These are phyloP conservation scores for Monilinia aucupariae DNA, from an alignment of 2,329 filamentous ascomycete species.

Conservation along the genomic window DNA sequence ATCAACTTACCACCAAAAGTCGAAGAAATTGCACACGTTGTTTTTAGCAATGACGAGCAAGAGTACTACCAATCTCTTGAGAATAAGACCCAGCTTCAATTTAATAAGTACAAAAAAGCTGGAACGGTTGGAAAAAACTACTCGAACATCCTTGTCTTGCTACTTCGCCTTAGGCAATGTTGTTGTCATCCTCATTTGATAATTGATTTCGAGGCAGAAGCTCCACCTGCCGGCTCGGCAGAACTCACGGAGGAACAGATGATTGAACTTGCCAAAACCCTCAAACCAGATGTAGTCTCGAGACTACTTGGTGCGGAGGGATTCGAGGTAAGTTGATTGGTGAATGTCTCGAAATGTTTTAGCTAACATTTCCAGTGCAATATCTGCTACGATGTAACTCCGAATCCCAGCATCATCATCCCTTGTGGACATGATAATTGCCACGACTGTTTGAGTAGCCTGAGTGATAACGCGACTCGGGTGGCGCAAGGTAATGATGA, in stretches of 20 bases:
- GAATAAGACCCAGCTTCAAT: constrained; percentile 58
- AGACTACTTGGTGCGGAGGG: constrained; percentile 48
- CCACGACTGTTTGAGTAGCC: constrained; percentile 65
- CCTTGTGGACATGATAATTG: constrained; percentile 82
- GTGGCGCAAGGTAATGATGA: constrained; percentile 51
- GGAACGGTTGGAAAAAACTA: constrained; percentile 69
- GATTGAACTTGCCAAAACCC: constrained; percentile 54
- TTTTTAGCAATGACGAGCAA: constrained; percentile 61
- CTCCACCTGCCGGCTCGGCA: constrained; percentile 17
- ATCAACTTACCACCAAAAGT: constrained; percentile 61
- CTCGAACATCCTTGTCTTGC: constrained; percentile 71
- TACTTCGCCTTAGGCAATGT: constrained; percentile 73
- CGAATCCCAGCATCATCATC: constrained; percentile 70
- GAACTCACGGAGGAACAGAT: constrained; percentile 37
- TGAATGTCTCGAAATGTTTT: not conserved
- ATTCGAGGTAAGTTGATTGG: constrained; percentile 43
- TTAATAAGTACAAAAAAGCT: constrained; percentile 70
- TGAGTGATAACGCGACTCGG: constrained; percentile 55
- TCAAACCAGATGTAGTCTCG: constrained; percentile 56
- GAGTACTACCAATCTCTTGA: constrained; percentile 63
- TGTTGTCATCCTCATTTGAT: constrained; percentile 73
- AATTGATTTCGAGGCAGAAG: constrained; percentile 51
- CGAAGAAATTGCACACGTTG: constrained; percentile 55
- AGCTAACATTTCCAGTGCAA: constrained; percentile 54
- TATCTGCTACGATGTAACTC: constrained; percentile 71